Evolutionary conservation across 768 basidiomycete genomes (phyloP), one percentile per base, ranked within the genome.

Genomic region (Termitomyces sp.): DNA sequence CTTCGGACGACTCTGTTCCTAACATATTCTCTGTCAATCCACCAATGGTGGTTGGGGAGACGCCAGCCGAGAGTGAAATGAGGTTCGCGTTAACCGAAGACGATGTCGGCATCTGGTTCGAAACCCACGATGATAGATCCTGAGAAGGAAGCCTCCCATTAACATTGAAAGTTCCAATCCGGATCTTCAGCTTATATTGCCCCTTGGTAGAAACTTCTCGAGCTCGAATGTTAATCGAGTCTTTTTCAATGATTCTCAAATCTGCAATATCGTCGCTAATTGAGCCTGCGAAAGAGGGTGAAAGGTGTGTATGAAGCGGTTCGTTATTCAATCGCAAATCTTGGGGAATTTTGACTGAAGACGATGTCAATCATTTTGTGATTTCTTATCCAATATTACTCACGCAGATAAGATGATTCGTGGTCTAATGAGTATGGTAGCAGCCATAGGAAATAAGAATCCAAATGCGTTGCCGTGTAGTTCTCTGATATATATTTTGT

Each of bases 121-220:
- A 74, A 33, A 91, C 66, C 89, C 91, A 93, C 3, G 79, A 69
- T 5, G 82, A 81, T 9, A 93, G 72, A 67, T 91, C 88, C 62
- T 89, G 86, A 2, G 86, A 84, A 0, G 92, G 89, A 40, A 81
- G 63, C 66, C 85, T 86, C 1, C 89, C 91, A 64, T 92, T 91
- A 49, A 93, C 91, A 64, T 94, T 94, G 75, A 93, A 94, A 0
- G 89, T 90, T 23, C 91, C 90, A 18, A 88, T 60, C 6, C 89
- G 85, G 51, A 93, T 67, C 72, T 65, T 73, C n/a, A 81, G 61
- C 48, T 61, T 61, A 41, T 69, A 62, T 49, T 65, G 68, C n/a
- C 73, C 75, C 50, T 65, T 71, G 5, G 66, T 66, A 36, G 72
- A 71, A 53, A 68, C 65, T 32, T 76, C 66, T 46, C 77, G 69